Percentiles rank a stretch among this genome's conserved stretches.
Conservation (phyloP, 768 basidiomycete species). For the Mycena vulgaris region DNA sequence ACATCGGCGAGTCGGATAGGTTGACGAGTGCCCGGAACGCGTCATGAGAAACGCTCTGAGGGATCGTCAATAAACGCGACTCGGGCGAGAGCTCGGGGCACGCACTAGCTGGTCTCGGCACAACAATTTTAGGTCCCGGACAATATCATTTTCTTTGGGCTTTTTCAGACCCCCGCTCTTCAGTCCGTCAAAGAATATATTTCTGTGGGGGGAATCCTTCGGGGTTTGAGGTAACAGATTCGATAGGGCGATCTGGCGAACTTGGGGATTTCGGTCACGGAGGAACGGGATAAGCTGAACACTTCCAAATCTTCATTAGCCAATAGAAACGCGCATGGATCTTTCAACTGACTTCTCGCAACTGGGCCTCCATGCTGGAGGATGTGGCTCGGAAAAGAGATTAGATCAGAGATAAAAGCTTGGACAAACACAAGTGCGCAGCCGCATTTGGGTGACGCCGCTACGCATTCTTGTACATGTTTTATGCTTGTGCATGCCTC, state of each 20-base stretch:
- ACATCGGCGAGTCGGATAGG: conserved; percentile 85
- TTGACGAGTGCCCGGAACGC: conserved; percentile 96
- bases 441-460: too few species aligned
- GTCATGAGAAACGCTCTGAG: conserved; percentile 91
- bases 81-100: not conserved
- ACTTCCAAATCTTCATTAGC: conserved; percentile 27
- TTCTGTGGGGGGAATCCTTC: conserved; percentile 76
- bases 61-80: not conserved
- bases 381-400: too few species aligned
- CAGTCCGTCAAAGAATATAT: conserved; percentile 80
- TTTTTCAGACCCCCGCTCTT: conserved; percentile 71
- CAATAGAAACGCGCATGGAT: not conserved
- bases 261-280: conserved; percentile 89
- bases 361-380: conserved; percentile 58
- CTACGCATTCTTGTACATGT: too few species aligned
- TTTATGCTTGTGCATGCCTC: too few species aligned
- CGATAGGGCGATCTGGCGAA: conserved; percentile 87
- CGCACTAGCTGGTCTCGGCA: conserved; percentile 91
- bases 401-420: too few species aligned
- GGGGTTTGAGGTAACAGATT: conserved; percentile 88
- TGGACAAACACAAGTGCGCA: too few species aligned
- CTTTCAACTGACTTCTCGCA: conserved; percentile 59
- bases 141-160: conserved; percentile 73
- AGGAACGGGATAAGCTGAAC: conserved; percentile 88
- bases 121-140: conserved; percentile 87